Percentiles rank a stretch among this genome's conserved stretches.
These are phyloP conservation scores for Strobilomyces dryophilus DNA, from an alignment of 768 basidiomycete genomes.

Conservation along the genomic window DNA sequence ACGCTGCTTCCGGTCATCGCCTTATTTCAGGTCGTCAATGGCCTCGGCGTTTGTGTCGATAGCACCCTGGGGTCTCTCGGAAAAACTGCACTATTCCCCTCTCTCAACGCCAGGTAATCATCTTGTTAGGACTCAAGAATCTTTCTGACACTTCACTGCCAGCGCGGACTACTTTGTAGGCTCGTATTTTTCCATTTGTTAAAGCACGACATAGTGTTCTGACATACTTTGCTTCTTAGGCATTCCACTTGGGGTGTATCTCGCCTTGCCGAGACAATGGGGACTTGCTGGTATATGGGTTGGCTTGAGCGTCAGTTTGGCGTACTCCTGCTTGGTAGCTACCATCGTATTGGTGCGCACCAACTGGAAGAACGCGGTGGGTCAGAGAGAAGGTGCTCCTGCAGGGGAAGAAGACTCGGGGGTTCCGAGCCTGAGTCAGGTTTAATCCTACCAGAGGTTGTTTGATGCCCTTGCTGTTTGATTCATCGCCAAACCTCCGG, in stretches of 20 bases:
- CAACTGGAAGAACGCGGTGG: constrained; percentile 12
- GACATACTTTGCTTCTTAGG: constrained; percentile 25
- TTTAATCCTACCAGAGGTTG: no score
- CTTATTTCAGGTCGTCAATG: constrained; percentile 21
- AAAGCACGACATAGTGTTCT: neutral
- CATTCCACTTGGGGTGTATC: constrained; percentile 27
- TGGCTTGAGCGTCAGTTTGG: constrained; percentile 20
- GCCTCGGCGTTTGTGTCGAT: constrained; percentile 19
- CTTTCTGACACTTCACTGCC: neutral
- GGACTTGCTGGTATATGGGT: constrained; percentile 25
- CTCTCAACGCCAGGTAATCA: constrained; percentile 20
- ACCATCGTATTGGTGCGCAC: constrained; percentile 15
- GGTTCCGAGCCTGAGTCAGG: no score
- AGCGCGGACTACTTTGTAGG: constrained; percentile 30
- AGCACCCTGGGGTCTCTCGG: constrained; percentile 17
- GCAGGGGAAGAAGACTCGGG: neutral
- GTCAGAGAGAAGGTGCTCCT: neutral
- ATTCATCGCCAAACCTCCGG: no score
- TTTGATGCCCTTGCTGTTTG: no score
- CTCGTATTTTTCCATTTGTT: constrained; percentile 12
- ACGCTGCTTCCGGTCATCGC: constrained; percentile 43
- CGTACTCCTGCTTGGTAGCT: constrained; percentile 19
- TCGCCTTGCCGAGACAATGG: constrained; percentile 18
- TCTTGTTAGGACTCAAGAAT: neutral
- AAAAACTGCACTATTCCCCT: constrained; percentile 20